These are phyloP conservation scores for Fusarium multiceps DNA, from an alignment of 2,329 filamentous ascomycete genomes.

Conservation along the genomic window DNA sequence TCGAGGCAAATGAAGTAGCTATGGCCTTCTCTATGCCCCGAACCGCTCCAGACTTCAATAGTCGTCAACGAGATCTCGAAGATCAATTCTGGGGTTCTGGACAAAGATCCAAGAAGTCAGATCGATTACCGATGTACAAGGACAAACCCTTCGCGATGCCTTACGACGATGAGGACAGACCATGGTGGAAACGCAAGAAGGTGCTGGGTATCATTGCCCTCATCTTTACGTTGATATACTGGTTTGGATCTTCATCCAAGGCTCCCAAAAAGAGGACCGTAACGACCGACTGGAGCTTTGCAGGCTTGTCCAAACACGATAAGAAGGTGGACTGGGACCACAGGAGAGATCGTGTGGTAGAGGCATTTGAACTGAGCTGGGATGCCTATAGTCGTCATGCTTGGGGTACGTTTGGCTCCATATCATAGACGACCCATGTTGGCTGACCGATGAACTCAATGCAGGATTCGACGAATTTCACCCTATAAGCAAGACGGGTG, in stretches of 20 bases:
- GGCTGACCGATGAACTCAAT: constrained; percentile 45
- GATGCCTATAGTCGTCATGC: constrained; percentile 91
- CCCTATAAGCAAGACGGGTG: constrained; percentile 81
- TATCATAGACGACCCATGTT: neutral
- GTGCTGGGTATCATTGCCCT: constrained; percentile 63
- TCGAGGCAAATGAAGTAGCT: constrained; percentile 60
- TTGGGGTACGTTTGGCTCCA: constrained; percentile 76
- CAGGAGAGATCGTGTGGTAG: constrained; percentile 82
- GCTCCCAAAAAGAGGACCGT: constrained; percentile 51
- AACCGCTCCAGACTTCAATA: constrained; percentile 75
- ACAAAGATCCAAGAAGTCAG: constrained; percentile 51
- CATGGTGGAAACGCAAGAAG: constrained; percentile 73
- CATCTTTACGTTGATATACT: constrained; percentile 73
- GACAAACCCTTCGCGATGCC: constrained; percentile 88
- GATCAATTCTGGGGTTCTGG: constrained; percentile 72
- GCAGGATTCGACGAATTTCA: constrained; percentile 86
- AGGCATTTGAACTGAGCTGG: constrained; percentile 93
- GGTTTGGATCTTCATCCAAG: constrained; percentile 67
- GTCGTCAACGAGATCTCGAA: constrained; percentile 72
- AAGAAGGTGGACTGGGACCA: constrained; percentile 76
- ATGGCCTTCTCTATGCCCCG: constrained; percentile 76
- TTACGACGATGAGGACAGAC: constrained; percentile 63
- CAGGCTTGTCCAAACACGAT: constrained; percentile 61
- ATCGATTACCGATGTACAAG: constrained; percentile 90
- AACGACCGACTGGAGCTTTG: constrained; percentile 67